Evolutionary conservation across 148 eudicot species (phyloP), one percentile per base, ranked within the genome.

Genomic region (Camellia lanceoleosa): DNA sequence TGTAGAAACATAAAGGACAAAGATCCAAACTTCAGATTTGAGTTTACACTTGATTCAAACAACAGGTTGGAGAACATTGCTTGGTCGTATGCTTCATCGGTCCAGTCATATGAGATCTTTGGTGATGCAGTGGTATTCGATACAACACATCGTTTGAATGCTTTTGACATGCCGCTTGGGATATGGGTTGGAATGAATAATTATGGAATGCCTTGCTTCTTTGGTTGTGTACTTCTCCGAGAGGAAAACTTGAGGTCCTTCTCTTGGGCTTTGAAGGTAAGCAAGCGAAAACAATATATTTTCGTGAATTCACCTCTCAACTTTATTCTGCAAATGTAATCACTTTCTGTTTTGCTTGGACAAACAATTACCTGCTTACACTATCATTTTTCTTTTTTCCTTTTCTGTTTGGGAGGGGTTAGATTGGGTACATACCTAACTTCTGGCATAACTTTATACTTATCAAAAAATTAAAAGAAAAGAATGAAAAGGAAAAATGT

Each of bases 81-180:
- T 30, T 95, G 98, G 98, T 95, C 98, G 47, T 95, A 93, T 84
- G 90, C 97, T 61, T 95, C 97, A 38, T 95, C 97, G 12, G 63
- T 93, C 73, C 89, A 91, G 82, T 90, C 94, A 43, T 95, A 89
- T 82, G 97, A 92, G 84, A 79, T 92, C 41, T 95, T 89, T 85
- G 98, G 98, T 82, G 98, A 95, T 84, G 93, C 91, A 65, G 93
- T 95, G 84, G 94, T 95, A 54, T 93, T 95, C 72, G 93, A 91
- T 76, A 89, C 93, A 11, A 91, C 97, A 10, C 97, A 91, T 83
- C 93, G 94, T 18, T 85, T 93, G 84, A 93, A 87, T 80, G 92
- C 90, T 68, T 90, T 93, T 79, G 94, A 93, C 84, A 88, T 88
- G 97, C 97, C 94, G 51, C 91, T 93, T 76, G 97, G 94, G 74